Percentiles rank a stretch among this genome's conserved stretches.
phyloP scores from a whole-genome alignment of 768 basidiomycete genomes.

The Hericium erinaceus region DNA sequence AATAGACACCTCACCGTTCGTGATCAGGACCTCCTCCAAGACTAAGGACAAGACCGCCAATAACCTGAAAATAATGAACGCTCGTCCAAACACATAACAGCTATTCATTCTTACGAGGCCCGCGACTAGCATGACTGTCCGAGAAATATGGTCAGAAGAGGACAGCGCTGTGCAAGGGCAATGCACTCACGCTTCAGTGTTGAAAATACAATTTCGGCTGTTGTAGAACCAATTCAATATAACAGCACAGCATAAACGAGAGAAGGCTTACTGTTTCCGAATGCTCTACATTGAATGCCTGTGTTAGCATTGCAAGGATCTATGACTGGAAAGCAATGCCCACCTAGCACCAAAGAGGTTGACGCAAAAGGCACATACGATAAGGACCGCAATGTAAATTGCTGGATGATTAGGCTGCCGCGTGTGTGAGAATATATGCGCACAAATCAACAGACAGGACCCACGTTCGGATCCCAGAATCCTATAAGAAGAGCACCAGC shows the following conservation, averaged over 20 bases:
- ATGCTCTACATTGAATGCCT: conserved; percentile 1
- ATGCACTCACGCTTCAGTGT: conserved; percentile 11
- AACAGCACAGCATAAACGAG: background rate
- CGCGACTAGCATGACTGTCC: conserved; percentile 12
- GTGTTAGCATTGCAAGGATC: background rate
- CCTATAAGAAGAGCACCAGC: conserved; percentile 10
- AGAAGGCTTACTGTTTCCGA: conserved; percentile 7
- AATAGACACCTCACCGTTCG: conserved; percentile 3
- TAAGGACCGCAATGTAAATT: conserved; percentile 10
- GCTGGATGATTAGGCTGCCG: conserved; percentile 4
- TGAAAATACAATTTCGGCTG: conserved; percentile 12
- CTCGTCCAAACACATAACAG: background rate
- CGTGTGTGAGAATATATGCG: background rate
- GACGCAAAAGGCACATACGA: conserved; percentile 4
- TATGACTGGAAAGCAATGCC: background rate
- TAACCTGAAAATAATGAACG: conserved; percentile 3
- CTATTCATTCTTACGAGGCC: conserved; percentile 5
- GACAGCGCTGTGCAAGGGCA: background rate
- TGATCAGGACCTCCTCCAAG: conserved; percentile 14
- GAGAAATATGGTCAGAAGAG: background rate
- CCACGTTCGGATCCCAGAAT: conserved; percentile 12
- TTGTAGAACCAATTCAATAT: background rate
- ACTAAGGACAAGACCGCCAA: conserved; percentile 11
- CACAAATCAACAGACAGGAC: background rate
- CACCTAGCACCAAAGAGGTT: conserved; percentile 9